Conservation (phyloP, 352 stramenopile species). For the Pythium dissotocum region DNA sequence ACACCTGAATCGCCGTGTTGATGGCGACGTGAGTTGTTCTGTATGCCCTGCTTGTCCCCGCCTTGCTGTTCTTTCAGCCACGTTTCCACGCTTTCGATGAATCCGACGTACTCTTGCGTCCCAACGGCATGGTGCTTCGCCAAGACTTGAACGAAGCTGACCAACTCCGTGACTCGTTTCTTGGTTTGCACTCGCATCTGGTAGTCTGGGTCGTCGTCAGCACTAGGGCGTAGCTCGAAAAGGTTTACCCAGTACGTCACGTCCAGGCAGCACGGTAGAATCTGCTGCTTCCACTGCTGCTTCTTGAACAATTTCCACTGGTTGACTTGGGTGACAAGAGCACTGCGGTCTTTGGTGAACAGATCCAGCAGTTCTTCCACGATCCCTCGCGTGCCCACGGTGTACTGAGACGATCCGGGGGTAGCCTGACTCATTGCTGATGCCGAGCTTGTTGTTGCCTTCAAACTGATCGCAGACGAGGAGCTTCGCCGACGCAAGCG, state of each 20-base stretch:
- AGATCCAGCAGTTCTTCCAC: conserved; percentile 34
- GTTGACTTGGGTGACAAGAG: conserved; percentile 31
- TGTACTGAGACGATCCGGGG: conserved; percentile 19
- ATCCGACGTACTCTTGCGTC: conserved; percentile 30
- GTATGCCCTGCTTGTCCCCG: background rate
- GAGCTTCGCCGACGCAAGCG: background rate
- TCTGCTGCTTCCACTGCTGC: conserved; percentile 35
- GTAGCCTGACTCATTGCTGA: conserved; percentile 3
- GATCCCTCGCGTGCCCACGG: background rate
- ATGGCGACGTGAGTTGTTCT: background rate
- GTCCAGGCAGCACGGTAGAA: conserved; percentile 42
- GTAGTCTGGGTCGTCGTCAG: background rate
- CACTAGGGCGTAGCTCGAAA: background rate
- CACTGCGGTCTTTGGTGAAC: conserved; percentile 15
- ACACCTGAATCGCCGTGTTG: background rate
- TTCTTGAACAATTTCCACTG: conserved; percentile 41
- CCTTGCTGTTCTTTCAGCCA: conserved; percentile 22
- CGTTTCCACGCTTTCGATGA: conserved; percentile 27
- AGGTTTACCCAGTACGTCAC: conserved; percentile 9
- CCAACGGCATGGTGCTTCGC: conserved; percentile 29
- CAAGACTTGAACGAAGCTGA: conserved; percentile 32
- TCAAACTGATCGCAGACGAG: conserved; percentile 2
- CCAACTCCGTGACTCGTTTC: conserved; percentile 11
- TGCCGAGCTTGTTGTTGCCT: background rate
- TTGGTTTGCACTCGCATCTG: background rate